Percentiles rank a stretch among this genome's conserved stretches.
Evolutionary conservation across 176 grass and related monocot species (phyloP).

Genomic region (Ensete ventricosum): DNA sequence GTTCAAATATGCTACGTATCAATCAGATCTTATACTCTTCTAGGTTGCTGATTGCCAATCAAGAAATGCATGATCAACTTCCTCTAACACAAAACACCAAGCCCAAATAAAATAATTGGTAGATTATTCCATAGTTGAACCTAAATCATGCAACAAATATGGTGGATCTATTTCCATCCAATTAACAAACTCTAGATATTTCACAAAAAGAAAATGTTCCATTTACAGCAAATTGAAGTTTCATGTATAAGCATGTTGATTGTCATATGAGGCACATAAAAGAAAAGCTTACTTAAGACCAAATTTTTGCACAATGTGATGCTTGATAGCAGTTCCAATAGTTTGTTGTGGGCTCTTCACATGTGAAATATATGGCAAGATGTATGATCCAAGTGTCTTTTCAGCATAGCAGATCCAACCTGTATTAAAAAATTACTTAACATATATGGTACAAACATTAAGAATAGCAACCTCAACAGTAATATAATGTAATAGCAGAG

Average conservation of each 20-base stretch:
- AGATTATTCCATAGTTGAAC: no score
- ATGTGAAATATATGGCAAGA: constrained; percentile 86
- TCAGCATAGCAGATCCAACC: constrained; percentile 99
- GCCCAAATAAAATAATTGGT: no score
- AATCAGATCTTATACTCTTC: no score
- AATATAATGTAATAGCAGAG: not conserved
- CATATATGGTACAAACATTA: not conserved
- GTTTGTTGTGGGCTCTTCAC: constrained; percentile 95
- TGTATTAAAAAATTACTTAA: constrained; percentile 16
- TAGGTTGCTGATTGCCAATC: no score
- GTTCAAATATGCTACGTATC: no score
- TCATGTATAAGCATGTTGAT: not conserved
- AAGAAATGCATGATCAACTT: no score
- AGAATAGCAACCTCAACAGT: not conserved
- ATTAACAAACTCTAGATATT: not conserved
- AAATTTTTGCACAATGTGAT: constrained; percentile 62
- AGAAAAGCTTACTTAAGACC: constrained; percentile 51
- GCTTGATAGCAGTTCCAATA: constrained; percentile 84
- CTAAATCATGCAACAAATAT: no score
- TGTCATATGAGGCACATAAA: not conserved
- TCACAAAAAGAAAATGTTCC: not conserved
- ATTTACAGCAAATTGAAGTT: no score
- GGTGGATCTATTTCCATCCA: no score
- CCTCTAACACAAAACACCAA: no score
- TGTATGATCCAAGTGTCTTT: constrained; percentile 95